These are phyloP conservation scores for Chlorencoelia australis DNA, from an alignment of 2,329 filamentous ascomycete genomes.

Conservation along the genomic window DNA sequence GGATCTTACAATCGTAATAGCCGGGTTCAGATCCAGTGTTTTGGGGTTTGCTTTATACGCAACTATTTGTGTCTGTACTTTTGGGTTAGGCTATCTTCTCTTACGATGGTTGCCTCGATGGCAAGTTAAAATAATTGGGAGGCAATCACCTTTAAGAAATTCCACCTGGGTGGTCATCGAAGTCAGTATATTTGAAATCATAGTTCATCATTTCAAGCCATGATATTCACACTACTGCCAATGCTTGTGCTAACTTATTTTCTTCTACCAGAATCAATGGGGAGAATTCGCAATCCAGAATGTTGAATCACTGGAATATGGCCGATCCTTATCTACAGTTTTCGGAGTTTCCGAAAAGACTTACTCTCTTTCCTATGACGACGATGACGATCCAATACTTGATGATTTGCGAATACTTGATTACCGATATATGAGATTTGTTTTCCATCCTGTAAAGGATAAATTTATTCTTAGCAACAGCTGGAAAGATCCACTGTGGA, in stretches of 20 bases:
- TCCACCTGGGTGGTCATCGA: constrained; percentile 92
- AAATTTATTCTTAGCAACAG: constrained; percentile 78
- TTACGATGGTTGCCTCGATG: constrained; percentile 85
- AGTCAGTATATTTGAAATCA: constrained; percentile 38
- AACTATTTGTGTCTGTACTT: constrained; percentile 58
- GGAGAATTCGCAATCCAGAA: constrained; percentile 75
- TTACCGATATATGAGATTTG: constrained; percentile 91
- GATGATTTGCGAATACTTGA: constrained; percentile 67
- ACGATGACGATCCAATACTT: constrained; percentile 72
- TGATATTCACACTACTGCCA: not conserved
- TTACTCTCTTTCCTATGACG: constrained; percentile 46
- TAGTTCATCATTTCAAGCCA: not conserved
- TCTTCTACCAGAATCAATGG: constrained; percentile 70
- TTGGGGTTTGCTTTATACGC: constrained; percentile 61
- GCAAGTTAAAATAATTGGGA: constrained; percentile 69
- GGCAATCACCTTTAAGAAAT: constrained; percentile 54
- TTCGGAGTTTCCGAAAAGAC: constrained; percentile 60
- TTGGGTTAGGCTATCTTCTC: constrained; percentile 73
- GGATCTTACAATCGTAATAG: constrained; percentile 86
- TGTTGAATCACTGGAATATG: constrained; percentile 46
- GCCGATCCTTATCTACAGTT: constrained; percentile 46
- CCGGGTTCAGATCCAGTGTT: constrained; percentile 74
- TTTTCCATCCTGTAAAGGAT: constrained; percentile 80
- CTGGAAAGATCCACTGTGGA: constrained; percentile 94
- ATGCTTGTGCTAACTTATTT: constrained; percentile 25